These are phyloP conservation scores for Monosporascus sp. DNA, from an alignment of 2,329 filamentous ascomycete genomes.

Conservation along the genomic window DNA sequence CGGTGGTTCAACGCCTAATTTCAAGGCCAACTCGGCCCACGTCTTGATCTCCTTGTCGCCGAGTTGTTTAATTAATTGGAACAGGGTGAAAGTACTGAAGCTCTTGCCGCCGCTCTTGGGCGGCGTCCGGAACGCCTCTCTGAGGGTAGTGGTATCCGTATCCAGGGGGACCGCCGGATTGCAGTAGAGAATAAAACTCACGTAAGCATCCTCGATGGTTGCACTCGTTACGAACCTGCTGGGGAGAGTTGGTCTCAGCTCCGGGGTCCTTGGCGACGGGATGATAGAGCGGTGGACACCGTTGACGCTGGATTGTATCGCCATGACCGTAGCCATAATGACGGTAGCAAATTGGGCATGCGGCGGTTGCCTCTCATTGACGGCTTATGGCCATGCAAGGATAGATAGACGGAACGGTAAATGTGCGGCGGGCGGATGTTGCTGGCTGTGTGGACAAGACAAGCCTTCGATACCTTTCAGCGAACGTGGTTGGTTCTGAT, in stretches of 20 bases:
- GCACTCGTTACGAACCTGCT: constrained; percentile 60
- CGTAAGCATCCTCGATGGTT: constrained; percentile 76
- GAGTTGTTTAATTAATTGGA: constrained; percentile 71
- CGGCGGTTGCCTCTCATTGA: constrained; percentile 4
- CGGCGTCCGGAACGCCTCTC: constrained; percentile 70
- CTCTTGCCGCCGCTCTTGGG: constrained; percentile 84
- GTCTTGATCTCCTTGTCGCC: constrained; percentile 83
- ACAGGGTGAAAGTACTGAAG: constrained; percentile 74
- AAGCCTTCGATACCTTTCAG: not conserved
- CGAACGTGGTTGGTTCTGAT: not conserved
- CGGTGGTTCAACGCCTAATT: constrained; percentile 82
- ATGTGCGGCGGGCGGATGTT: not conserved
- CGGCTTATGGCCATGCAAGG: not conserved
- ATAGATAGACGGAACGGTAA: not conserved
- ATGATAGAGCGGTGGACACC: constrained; percentile 21
- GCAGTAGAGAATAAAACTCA: constrained; percentile 82
- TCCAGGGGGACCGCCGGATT: constrained; percentile 73
- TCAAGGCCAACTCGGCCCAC: constrained; percentile 82
- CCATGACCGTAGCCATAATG: constrained; percentile 26
- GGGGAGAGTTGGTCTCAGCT: constrained; percentile 45
- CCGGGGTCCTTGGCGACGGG: constrained; percentile 20
- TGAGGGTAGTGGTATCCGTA: constrained; percentile 64
- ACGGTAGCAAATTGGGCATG: constrained; percentile 7
- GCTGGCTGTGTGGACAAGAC: not conserved
- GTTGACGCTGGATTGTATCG: constrained; percentile 20